Conservation (phyloP, 2,329 filamentous ascomycete genomes). For the Helotiales sp. region DNA sequence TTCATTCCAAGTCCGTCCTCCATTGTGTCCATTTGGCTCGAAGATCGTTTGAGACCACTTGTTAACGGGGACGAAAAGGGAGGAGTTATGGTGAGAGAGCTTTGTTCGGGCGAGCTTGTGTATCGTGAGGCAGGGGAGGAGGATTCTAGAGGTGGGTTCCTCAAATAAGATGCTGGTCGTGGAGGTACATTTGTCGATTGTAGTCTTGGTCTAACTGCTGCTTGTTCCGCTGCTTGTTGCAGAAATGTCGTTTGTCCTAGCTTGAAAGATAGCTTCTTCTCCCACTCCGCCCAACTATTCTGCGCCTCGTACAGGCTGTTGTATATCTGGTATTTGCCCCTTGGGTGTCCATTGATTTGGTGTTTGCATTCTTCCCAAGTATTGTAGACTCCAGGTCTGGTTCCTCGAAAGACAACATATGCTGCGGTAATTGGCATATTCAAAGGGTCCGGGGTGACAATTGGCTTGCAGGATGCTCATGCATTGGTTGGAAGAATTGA, state of each 20-base stretch:
- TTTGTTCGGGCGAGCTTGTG: background rate
- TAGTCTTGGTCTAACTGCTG: background rate
- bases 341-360: slow-evolving; percentile 15
- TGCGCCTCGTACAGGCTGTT: slow-evolving; percentile 3
- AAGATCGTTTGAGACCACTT: background rate
- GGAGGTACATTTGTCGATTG: background rate
- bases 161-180: background rate
- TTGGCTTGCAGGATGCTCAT: too few species aligned
- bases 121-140: background rate
- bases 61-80: background rate
- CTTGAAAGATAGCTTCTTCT: background rate
- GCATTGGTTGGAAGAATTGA: too few species aligned
- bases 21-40: background rate
- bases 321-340: slow-evolving; percentile 13
- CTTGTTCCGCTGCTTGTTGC: background rate
- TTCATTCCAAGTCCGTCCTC: background rate
- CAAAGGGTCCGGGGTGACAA: too few species aligned
- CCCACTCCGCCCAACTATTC: background rate
- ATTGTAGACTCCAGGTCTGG: slow-evolving; percentile 17
- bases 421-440: background rate
- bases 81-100: background rate
- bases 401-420: slow-evolving; percentile 17
- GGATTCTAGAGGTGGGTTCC: background rate
- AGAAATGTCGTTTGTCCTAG: background rate
- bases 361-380: background rate